Base-by-base conservation (phyloP, 352 stramenopile species). In the Pythium folliculosum region DNA sequence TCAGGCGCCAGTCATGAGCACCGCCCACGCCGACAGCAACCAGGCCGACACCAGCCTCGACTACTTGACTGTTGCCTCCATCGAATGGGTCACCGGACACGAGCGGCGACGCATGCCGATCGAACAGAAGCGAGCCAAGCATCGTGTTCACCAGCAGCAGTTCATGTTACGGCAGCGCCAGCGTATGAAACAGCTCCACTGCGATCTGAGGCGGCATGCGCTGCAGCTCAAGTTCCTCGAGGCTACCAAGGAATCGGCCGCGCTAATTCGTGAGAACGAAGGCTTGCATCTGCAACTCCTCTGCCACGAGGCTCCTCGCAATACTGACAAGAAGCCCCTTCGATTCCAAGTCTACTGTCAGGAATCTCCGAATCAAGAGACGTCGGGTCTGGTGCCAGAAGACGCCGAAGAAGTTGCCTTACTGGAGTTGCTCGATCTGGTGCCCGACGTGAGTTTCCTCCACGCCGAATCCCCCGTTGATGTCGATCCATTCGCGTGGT, bases 41-140 rank as follows among this genome's bases (percentile, higher is more conserved):
- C n/a, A 21, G 22, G 23, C 17, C 10, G 10, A n/a, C n/a, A n/a
- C n/a, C n/a, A n/a, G 38, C 10, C 49, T 55, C 14, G 49, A 38
- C 22, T 55, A 55, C 23, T 19, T 55, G 10, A 55, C 49, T 21
- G 25, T 55, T 30, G 49, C 35, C 49, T 55, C 49, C 5, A 21
- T 55, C 10, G n/a, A 55, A 10, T 55, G 49, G 49, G 5, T 25
- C 0, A n/a, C 22, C 13, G 49, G 49, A 32, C 30, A 37, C 23
- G 30, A 5, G 4, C 49, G 49, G 12, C 49, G 22, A 0, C 49
- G 49, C 13, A 55, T 55, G 49, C 35, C 9, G 10, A 6, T 6
- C 10, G 49, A 55, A n/a, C 22, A 40, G 17, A 30, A 35, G 22
- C 49, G 49, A 30, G 23, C 49, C 22, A 55, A 55, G 49, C 49